These are phyloP conservation scores for Fusarium coicis DNA, from an alignment of 2,329 filamentous ascomycete genomes.

Conservation along the genomic window DNA sequence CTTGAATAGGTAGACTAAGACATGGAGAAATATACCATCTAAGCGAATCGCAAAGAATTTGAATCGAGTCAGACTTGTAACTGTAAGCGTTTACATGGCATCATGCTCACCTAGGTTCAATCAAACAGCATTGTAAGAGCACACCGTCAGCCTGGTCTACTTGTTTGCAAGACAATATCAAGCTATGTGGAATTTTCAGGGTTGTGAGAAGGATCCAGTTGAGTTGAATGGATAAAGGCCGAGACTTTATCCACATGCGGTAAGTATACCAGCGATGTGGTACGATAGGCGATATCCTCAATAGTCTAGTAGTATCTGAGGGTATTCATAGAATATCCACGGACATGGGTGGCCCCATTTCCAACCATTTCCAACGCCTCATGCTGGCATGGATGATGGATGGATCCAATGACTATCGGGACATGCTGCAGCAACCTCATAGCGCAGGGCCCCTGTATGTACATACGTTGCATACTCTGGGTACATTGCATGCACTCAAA, in stretches of 20 bases:
- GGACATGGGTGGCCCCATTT: slow-evolving; percentile 6
- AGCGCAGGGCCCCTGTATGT: neutral
- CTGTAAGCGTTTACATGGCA: neutral
- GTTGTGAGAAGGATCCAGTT: neutral
- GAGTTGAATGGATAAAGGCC: neutral
- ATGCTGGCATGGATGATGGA: neutral
- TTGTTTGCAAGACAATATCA: neutral
- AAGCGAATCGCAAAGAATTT: neutral
- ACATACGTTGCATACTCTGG: neutral
- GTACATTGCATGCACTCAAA: neutral
- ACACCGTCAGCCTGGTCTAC: neutral
- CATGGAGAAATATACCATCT: neutral
- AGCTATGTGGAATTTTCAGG: neutral
- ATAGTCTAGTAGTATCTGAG: neutral
- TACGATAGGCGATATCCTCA: neutral
- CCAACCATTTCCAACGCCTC: slow-evolving; percentile 11
- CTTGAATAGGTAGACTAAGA: neutral
- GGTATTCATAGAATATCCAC: neutral
- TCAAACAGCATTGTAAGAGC: neutral
- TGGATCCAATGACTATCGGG: slow-evolving; percentile 12
- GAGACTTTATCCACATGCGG: neutral
- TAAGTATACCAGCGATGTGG: neutral
- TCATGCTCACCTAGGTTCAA: neutral
- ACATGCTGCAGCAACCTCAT: slow-evolving; percentile 14
- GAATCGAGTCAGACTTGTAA: neutral